Base-by-base conservation (phyloP, 768 basidiomycete genomes). In the Calocybe cyanea region DNA sequence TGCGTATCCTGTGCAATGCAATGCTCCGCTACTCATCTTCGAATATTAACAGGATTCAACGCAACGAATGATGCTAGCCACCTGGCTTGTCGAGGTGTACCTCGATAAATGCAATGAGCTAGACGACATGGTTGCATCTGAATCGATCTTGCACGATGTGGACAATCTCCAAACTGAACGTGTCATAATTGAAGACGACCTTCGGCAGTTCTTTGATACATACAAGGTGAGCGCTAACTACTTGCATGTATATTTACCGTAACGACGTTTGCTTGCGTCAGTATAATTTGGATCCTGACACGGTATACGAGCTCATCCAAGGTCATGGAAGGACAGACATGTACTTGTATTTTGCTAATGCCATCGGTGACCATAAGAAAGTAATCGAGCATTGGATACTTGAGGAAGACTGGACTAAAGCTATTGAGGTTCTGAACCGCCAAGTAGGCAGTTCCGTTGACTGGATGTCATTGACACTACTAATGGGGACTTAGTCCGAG, bases 51-150 rank as follows among this genome's bases (percentile, higher is more conserved):
- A 97, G 94, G 92, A 96, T 57, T 55, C 87, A 31, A 93, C 92
- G 0, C 94, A 97, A 62, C 78, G 96, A 32, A 93, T 93, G 86
- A 92, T 98, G 83, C 70, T 99, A 15, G 94, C 96, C 14, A 97
- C 93, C 0, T 99, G 96, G 96, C 81, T 99, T 10, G 86, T 96
- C 23, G 96, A 99, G 64, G 92, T 98, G 53, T 97, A 93, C 60
- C 80, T 99, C 13, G 88, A 88, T 65, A 98, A 96, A 70, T 92
- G 90, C 63, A 95, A 96, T 58, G 91, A 95, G 50, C 70, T 98
- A 41, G 96, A 99, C 58, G 96, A 98, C 59, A 73, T 93, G 14
- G 82, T 94, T 20, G 92, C 92, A 0, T 89, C 94, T 0, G 92
- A 93, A 63, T 81, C 81, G 1, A 73, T 82, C 11, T 80, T 85